phyloP scores from a whole-genome alignment of 305 asterid genomes.

The Fraxinus angustifolia region DNA sequence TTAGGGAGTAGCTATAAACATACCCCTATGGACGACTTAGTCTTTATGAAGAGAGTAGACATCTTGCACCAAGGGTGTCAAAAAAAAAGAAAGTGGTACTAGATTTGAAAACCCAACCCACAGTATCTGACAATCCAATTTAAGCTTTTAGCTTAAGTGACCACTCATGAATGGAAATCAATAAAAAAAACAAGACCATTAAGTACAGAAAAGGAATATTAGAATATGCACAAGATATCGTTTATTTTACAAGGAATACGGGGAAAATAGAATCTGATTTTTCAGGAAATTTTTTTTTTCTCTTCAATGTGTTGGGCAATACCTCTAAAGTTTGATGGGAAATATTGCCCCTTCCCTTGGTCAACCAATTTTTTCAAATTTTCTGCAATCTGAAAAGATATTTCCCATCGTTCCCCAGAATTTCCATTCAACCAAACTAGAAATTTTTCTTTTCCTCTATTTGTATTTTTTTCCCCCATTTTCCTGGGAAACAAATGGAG shows the following conservation, averaged over 20 bases:
- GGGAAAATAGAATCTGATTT: neutral
- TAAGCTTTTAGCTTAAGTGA: neutral
- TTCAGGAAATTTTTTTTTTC: neutral
- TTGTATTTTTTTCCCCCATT: neutral
- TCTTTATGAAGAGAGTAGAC: neutral
- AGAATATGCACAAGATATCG: neutral
- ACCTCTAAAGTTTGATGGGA: neutral
- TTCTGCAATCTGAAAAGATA: neutral
- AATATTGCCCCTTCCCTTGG: neutral
- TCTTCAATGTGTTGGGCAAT: neutral
- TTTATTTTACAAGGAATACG: neutral
- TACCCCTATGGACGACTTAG: neutral
- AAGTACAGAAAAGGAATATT: neutral
- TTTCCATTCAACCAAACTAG: neutral
- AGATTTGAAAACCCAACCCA: neutral
- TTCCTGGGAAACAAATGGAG: neutral
- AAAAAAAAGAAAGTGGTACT: neutral
- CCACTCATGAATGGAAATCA: neutral
- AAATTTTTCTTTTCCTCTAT: neutral
- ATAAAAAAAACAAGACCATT: neutral
- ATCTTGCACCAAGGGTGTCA: neutral
- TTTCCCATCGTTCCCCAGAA: neutral
- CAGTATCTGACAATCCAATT: neutral
- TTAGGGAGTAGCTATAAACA: neutral
- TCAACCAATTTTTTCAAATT: neutral